Conservation (phyloP, 129 eudicot species). For the Flaveria bidentis region DNA sequence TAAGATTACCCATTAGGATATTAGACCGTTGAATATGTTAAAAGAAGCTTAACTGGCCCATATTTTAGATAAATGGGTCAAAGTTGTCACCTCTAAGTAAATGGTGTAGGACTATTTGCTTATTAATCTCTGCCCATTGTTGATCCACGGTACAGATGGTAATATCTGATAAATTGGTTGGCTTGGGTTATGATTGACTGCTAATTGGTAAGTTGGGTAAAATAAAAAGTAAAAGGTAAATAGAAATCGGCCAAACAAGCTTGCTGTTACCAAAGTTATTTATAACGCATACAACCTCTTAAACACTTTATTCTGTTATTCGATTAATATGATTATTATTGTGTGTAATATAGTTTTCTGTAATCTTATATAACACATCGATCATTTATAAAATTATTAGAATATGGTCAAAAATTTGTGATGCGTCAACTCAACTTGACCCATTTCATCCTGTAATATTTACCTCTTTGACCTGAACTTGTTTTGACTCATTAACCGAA, state of each 20-base stretch:
- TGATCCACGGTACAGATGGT: neutral
- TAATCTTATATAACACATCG: neutral
- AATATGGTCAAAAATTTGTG: neutral
- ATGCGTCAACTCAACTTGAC: neutral
- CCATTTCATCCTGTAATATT: neutral
- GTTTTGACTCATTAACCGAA: neutral
- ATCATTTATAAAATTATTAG: neutral
- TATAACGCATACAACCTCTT: neutral
- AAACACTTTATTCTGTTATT: neutral
- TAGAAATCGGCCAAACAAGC: neutral
- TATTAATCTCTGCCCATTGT: slow-evolving; percentile 6
- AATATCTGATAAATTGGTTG: neutral
- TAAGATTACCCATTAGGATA: neutral
- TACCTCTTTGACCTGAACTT: neutral
- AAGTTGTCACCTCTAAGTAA: slow-evolving; percentile 1
- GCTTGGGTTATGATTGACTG: neutral
- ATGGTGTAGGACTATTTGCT: slow-evolving; percentile 1
- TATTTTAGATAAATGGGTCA: neutral
- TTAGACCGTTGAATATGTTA: neutral
- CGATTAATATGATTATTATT: neutral
- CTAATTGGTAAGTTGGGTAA: neutral
- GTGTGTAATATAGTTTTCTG: neutral
- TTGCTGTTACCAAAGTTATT: neutral
- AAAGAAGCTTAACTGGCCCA: neutral
- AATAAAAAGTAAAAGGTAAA: neutral